Evolutionary conservation across 2,329 filamentous ascomycete species (phyloP), one percentile per base, ranked within the genome.

Genomic region (Chrysosporium queenslandicum): DNA sequence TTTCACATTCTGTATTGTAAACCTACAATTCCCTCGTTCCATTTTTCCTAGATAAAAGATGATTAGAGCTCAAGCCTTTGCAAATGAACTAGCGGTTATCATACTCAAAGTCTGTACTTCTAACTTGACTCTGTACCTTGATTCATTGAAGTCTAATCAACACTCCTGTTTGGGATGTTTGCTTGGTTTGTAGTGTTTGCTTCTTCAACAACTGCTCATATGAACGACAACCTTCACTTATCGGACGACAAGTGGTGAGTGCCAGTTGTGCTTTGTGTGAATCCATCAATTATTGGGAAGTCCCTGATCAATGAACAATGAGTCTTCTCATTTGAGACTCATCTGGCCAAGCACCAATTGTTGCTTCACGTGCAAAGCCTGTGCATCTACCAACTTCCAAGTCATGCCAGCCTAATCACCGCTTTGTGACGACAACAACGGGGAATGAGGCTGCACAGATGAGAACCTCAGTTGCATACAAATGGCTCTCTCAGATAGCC

Each of bases 111-210:
- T n/a, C n/a, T n/a, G n/a, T n/a, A n/a, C n/a, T n/a, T n/a, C n/a
- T n/a, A n/a, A n/a, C n/a, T n/a, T n/a, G n/a, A n/a, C n/a, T n/a
- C n/a, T n/a, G n/a, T n/a, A n/a, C n/a, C n/a, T n/a, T n/a, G n/a
- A n/a, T n/a, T n/a, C n/a, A n/a, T n/a, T n/a, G n/a, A n/a, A n/a
- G n/a, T n/a, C n/a, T n/a, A n/a, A n/a, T 16, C 11, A 14, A 34
- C 11, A 4, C 4, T 18, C 8, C 3, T 32, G 32, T 47, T 37
- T 47, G 45, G 16, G 2, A 7, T 47, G 45, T 47, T 47, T 47
- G 45, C 30, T 20, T 41, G 52, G n/a, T 56, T 56, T 56, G 52
- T 9, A 7, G 7, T 53, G 53, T 57, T 57, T 57, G 53, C 42
- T 7, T 34, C 40, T 9, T n/a, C 34, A 14, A 37, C 34, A 16